phyloP scores from a whole-genome alignment of 140 eudicot species.

The Ambrosia hybrid region DNA sequence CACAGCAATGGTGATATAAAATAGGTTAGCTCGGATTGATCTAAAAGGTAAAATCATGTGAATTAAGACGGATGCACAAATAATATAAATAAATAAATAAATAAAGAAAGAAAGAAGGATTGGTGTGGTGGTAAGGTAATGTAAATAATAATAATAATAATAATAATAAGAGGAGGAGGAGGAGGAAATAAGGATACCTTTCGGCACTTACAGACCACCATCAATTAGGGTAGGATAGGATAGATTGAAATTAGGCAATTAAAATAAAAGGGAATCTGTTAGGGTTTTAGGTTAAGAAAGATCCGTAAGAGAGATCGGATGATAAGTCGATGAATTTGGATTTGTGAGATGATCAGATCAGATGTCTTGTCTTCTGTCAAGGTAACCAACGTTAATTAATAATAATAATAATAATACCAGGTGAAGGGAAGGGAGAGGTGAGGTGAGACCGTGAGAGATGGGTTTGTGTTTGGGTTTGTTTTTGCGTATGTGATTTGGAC shows the following conservation, averaged over 20 bases:
- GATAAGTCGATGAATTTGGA: conserved; percentile 9
- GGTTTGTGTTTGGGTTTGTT: conserved; percentile 10
- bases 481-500: conserved; percentile 19
- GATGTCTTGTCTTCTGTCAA: neutral
- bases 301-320: conserved; percentile 18
- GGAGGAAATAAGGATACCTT: conserved; percentile 45
- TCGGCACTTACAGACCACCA: conserved; percentile 99
- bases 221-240: conserved; percentile 31
- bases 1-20: conserved; percentile 19
- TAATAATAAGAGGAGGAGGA: no score
- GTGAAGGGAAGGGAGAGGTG: neutral
- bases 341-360: neutral
- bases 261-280: neutral
- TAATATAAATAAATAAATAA: no score
- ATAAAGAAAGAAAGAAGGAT: no score
- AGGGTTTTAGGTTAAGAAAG: conserved; percentile 29
- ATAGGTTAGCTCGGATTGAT: conserved; percentile 24
- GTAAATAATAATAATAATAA: no score
- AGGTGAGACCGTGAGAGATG: no score
- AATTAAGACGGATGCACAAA: neutral
- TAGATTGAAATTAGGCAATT: neutral
- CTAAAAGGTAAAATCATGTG: conserved; percentile 15
- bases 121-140: no score
- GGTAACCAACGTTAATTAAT: no score
- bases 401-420: no score